Conservation (phyloP, 2,329 filamentous ascomycete species). For the Penicillium concentricum region DNA sequence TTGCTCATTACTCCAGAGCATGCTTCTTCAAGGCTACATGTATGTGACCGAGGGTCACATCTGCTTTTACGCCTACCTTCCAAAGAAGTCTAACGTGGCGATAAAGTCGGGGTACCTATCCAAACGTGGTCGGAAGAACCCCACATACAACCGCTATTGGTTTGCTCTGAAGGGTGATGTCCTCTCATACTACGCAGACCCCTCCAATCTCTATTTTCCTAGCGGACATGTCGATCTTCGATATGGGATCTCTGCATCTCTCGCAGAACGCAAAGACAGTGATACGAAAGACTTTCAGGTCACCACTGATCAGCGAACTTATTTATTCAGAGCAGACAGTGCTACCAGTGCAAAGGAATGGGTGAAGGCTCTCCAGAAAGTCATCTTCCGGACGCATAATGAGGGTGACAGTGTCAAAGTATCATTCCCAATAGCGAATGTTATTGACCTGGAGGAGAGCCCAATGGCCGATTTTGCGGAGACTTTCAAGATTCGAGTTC, state of each 20-base stretch:
- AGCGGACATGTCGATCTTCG: slow-evolving; percentile 88
- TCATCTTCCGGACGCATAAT: slow-evolving; percentile 94
- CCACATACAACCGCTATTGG: slow-evolving; percentile 87
- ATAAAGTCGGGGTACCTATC: slow-evolving; percentile 84
- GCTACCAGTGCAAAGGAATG: slow-evolving; percentile 87
- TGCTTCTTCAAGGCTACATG: slow-evolving; percentile 89
- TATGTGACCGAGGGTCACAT: slow-evolving; percentile 92
- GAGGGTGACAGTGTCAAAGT: slow-evolving; percentile 98
- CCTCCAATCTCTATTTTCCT: slow-evolving; percentile 86
- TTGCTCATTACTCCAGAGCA: slow-evolving; percentile 89
- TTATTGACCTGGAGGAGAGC: slow-evolving; percentile 90
- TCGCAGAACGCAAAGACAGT: slow-evolving; percentile 64
- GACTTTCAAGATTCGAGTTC: slow-evolving; percentile 87
- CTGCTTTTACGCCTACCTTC: slow-evolving; percentile 96
- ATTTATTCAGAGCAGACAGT: slow-evolving; percentile 87
- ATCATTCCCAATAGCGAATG: slow-evolving; percentile 79
- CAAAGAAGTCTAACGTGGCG: slow-evolving; percentile 77
- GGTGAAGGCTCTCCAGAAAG: slow-evolving; percentile 89
- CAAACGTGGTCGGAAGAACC: slow-evolving; percentile 85
- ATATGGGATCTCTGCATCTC: slow-evolving; percentile 82
- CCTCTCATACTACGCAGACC: slow-evolving; percentile 81
- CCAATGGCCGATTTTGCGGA: slow-evolving; percentile 89
- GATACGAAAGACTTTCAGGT: slow-evolving; percentile 77
- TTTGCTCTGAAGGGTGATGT: slow-evolving; percentile 91
- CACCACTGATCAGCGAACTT: slow-evolving; percentile 77